These are phyloP conservation scores for Erythrophleum fordii DNA, from an alignment of 306 rosid species.

Conservation along the genomic window DNA sequence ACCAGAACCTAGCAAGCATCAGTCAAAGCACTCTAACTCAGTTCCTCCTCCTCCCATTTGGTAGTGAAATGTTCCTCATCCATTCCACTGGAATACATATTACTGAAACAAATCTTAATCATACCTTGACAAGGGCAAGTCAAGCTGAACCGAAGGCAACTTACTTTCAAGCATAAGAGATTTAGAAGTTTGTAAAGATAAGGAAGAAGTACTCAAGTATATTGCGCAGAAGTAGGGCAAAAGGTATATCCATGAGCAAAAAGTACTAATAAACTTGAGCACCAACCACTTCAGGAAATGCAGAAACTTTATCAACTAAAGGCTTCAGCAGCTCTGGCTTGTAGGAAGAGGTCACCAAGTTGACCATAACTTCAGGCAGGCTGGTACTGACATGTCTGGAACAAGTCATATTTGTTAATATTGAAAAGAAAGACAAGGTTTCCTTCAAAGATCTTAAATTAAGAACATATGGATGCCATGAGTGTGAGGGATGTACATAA, in stretches of 20 bases:
- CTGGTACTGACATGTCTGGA: slow-evolving; percentile 71
- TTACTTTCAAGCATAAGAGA: slow-evolving; percentile 3
- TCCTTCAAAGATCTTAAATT: slow-evolving; percentile 30
- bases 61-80: not conserved
- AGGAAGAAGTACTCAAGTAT: slow-evolving; percentile 6
- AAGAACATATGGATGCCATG: slow-evolving; percentile 6
- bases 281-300: slow-evolving; percentile 93
- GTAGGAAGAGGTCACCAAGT: slow-evolving; percentile 92
- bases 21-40: not conserved
- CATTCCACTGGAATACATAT: not conserved
- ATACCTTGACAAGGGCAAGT: not conserved
- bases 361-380: slow-evolving; percentile 88
- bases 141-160: not conserved
- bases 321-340: slow-evolving; percentile 75
- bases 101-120: slow-evolving; percentile 4
- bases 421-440: slow-evolving; percentile 11
- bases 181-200: slow-evolving; percentile 23
- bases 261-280: slow-evolving; percentile 18
- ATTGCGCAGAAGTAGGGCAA: slow-evolving; percentile 5
- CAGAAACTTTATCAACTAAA: slow-evolving; percentile 69
- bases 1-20: not conserved
- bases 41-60: not conserved
- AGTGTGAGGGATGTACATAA: not conserved
- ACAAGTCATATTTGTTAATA: slow-evolving; percentile 34
- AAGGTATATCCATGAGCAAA: slow-evolving; percentile 22